Base-by-base conservation (phyloP, 768 basidiomycete genomes). In the Mycena galopus region DNA sequence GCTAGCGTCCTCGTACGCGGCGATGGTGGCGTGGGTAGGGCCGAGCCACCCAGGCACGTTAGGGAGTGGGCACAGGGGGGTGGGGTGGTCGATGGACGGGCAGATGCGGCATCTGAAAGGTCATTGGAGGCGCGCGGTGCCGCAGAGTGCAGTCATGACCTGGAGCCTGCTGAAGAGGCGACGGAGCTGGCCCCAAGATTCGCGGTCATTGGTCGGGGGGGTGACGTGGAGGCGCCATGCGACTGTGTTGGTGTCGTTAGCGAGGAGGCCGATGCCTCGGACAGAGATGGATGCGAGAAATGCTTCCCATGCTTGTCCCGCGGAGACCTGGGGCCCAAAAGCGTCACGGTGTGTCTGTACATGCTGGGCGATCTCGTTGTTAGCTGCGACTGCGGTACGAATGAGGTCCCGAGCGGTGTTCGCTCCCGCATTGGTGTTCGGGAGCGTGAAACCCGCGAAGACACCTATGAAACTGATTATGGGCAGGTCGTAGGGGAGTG, bases 51-150 rank as follows among this genome's bases (percentile, higher is more conserved):
- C 63, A 12, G 69, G 69, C 17, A 23, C 0, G 7, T 37, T 4
- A 3, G 69, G 62, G 42, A 58, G 23, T 14, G 62, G 62, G 69
- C 62, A 70, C 0, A 65, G 39, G 19, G 27, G 30, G 35, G 69
- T 64, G 39, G 69, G 69, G 42, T 70, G 69, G 62, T 63, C 61
- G 37, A 57, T 51, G 8, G 30, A 14, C n/a, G 16, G 53, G 51
- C 69, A 70, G 53, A 65, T 50, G 53, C 32, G 35, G 62, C 69
- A 70, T 19, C 5, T 1, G 30, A 70, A 19, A 16, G 27, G 0
- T 2, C 30, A 19, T 4, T 33, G 39, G 30, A 58, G 21, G 5
- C 65, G 56, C 7, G 55, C 56, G 16, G 21, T 3, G 16, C 42
- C 57, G 5, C 23, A 32, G 56, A 47, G 56, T 2, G 39, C 19